Evolutionary conservation across 139 green algal species (phyloP), one percentile per base, ranked within the genome.

Genomic region (Chlamydomonas sp.): DNA sequence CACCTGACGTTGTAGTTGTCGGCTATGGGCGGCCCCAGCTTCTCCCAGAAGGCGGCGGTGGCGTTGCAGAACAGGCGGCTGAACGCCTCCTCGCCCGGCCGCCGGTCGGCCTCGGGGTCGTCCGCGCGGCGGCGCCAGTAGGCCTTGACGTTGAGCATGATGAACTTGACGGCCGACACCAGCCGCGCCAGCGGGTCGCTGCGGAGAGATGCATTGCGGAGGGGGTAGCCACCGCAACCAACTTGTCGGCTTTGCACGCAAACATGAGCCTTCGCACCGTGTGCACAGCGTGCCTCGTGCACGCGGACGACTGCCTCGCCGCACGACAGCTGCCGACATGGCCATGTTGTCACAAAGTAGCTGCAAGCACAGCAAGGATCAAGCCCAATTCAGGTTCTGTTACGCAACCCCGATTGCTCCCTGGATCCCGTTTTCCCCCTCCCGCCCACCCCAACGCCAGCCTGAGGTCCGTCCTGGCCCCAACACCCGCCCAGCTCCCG

Each of bases 1-100:
- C 81, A 86, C 81, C 81, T 79, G 71, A 79, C 69, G 2, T 63
- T n/a, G 73, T 81, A 87, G 71, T 87, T 87, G 73, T 87, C 83
- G 12, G 73, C 66, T 9, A 87, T 66, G 5, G 83, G 72, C 61
- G 83, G 83, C 83, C 18, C 83, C 72, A 87, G 62, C 4, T 3
- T 14, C 6, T 59, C 2, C 83, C 83, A 87, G 61, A 87, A 76
- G 20, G 20, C 71, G 3, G 18, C 57, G 59, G 60, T 86, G n/a
- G 82, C n/a, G 82, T 86, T 86, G 49, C 82, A 86, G 9, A 78
- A 86, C 0, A 69, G 5, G 6, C 17, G 3, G n/a, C 69, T 18
- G 8, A 86, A 86, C 1, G 9, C 18, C 9, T 59, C 59, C 10
- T 69, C 58, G 31, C 15, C 8, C 9, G n/a, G n/a, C n/a, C n/a